phyloP scores from a whole-genome alignment of 2,329 filamentous ascomycete genomes.

The Atkinsonella hypoxylon region DNA sequence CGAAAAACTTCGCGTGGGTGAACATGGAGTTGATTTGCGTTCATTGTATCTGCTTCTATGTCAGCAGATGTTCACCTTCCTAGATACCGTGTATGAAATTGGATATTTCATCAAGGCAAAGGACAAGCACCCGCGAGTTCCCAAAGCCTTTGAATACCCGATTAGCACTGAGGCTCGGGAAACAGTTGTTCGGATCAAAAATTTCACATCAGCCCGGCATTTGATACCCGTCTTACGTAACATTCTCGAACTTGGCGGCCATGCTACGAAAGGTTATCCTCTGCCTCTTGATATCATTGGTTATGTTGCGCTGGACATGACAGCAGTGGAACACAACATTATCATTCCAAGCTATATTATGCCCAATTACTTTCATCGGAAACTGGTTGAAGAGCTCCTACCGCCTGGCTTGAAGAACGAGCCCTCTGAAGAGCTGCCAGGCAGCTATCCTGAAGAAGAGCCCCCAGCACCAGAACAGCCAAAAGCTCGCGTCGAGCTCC shows the following conservation, averaged over 20 bases:
- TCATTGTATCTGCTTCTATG: slow-evolving; percentile 13
- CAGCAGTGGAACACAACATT: slow-evolving; percentile 16
- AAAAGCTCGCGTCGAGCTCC: neutral
- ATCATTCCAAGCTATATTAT: slow-evolving; percentile 19
- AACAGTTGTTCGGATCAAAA: slow-evolving; percentile 12
- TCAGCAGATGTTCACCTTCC: slow-evolving; percentile 9
- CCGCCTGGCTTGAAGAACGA: slow-evolving; percentile 11
- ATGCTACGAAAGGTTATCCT: neutral
- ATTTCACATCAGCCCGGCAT: slow-evolving; percentile 16
- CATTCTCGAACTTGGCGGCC: slow-evolving; percentile 11
- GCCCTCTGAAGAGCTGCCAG: slow-evolving; percentile 12
- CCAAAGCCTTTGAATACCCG: slow-evolving; percentile 12
- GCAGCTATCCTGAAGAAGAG: slow-evolving; percentile 15
- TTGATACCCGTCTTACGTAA: slow-evolving; percentile 15
- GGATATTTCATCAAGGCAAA: slow-evolving; percentile 16
- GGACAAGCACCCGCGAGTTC: slow-evolving; percentile 13
- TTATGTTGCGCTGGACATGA: slow-evolving; percentile 17
- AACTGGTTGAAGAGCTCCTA: slow-evolving; percentile 13
- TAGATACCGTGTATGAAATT: slow-evolving; percentile 18
- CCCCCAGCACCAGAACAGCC: slow-evolving; percentile 4
- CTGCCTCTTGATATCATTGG: slow-evolving; percentile 16
- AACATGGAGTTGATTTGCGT: slow-evolving; percentile 11
- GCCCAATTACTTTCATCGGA: slow-evolving; percentile 14
- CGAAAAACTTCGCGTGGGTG: slow-evolving; percentile 6
- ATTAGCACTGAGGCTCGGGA: slow-evolving; percentile 8